Percentiles rank a stretch among this genome's conserved stretches.
These are phyloP conservation scores for Sclerotinia trifoliorum DNA, from an alignment of 2,329 filamentous ascomycete species.

Conservation along the genomic window DNA sequence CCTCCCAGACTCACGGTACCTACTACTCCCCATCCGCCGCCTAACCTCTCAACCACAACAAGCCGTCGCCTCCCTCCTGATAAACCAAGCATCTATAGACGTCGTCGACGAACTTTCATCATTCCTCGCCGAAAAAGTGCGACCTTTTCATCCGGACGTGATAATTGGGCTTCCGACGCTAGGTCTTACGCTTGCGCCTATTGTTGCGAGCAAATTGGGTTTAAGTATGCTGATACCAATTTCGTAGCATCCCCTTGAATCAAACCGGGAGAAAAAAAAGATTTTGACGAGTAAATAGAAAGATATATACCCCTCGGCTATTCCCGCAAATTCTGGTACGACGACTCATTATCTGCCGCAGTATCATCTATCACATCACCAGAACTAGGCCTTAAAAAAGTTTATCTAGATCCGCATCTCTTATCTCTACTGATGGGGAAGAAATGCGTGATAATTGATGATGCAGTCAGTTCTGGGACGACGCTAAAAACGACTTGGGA, in stretches of 20 bases:
- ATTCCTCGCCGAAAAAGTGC: slow-evolving; percentile 27
- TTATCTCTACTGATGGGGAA: slow-evolving; percentile 30
- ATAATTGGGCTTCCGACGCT: slow-evolving; percentile 36
- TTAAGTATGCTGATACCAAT: slow-evolving; percentile 21
- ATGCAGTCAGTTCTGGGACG: slow-evolving; percentile 35
- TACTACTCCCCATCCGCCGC: slow-evolving; percentile 34
- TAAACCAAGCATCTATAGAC: slow-evolving; percentile 33
- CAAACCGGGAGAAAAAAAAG: too few relatives aligned
- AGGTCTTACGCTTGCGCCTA: slow-evolving; percentile 31
- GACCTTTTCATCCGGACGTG: slow-evolving; percentile 28
- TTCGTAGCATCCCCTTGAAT: too few relatives aligned
- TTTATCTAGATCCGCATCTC: slow-evolving; percentile 35
- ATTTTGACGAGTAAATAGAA: too few relatives aligned
- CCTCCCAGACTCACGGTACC: slow-evolving; percentile 30
- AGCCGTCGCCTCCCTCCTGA: slow-evolving; percentile 35
- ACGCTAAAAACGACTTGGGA: slow-evolving; percentile 36
- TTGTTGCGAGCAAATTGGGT: slow-evolving; percentile 32
- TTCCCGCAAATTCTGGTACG: slow-evolving; percentile 39
- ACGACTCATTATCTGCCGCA: slow-evolving; percentile 29
- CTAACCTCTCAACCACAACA: slow-evolving; percentile 24
- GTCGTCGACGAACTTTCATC: slow-evolving; percentile 28
- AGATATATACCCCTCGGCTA: slow-evolving; percentile 36
- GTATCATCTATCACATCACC: slow-evolving; percentile 37
- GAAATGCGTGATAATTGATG: slow-evolving; percentile 34
- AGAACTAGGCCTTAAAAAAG: slow-evolving; percentile 26